Evolutionary conservation across 441 rosid species (phyloP), one percentile per base, ranked within the genome.

Genomic region (Cnidoscolus chayamansa): DNA sequence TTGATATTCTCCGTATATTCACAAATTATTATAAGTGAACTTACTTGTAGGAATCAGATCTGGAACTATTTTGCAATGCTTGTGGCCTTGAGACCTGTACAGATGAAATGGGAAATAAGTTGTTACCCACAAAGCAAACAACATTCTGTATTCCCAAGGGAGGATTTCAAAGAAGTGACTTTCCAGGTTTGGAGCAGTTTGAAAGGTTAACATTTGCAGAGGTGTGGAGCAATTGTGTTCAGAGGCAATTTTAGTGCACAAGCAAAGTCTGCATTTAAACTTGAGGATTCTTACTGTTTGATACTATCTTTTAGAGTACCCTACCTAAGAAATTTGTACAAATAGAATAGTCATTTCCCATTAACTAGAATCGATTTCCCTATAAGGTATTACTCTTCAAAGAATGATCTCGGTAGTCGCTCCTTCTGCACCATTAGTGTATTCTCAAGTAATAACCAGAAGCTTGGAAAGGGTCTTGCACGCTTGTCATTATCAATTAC

Each of bases 61-160:
- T 82, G 76, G 88, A 90, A 71, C 75, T 81, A n/a, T 71, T 94
- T 62, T 91, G 98, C 86, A 83, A 83, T 40, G 92, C 89, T 61
- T 91, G 89, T 68, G 91, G 96, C 71, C 92, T 94, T 17, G 78
- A 88, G 84, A 84, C 82, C 49, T 76, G 69, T 63, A 57, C 74
- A 3, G 93, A 94, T 72, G 85, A 83, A 32, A 75, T 67, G 40
- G 93, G 94, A 78, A 80, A 82, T 70, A 86, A 72, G 78, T 74
- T 81, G 70, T 75, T 94, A 72, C 89, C 91, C 5, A 77, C 86
- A 30, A 94, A 88, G 82, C 98, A 94, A 80, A 37, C 87, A 73
- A 88, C 81, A 30, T 87, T 94, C 70, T 71, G 70, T 30, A 56
- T 15, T 55, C 92, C 97, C 1, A 78, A 82, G 84, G 84, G 61